Percentiles rank a stretch among this genome's conserved stretches.
These are phyloP conservation scores for Ascochyta clinopodiicola DNA, from an alignment of 2,329 filamentous ascomycete genomes.

Conservation along the genomic window DNA sequence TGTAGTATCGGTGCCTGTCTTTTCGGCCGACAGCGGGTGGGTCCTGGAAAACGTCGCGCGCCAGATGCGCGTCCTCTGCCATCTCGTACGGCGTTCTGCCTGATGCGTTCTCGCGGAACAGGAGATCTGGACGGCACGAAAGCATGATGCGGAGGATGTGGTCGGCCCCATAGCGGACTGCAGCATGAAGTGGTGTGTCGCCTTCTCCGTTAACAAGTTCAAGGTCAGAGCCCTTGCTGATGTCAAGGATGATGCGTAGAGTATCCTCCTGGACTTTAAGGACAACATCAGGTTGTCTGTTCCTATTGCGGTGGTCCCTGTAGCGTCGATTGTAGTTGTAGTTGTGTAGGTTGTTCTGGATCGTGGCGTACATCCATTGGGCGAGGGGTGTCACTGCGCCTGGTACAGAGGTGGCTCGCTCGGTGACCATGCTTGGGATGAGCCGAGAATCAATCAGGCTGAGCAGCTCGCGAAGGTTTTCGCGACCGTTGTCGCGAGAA, in stretches of 20 bases:
- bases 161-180: constrained; percentile 52
- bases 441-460: constrained; percentile 65
- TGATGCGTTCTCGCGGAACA: constrained; percentile 76
- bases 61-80: constrained; percentile 62
- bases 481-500: constrained; percentile 24
- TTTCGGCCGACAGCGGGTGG: constrained; percentile 16
- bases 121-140: constrained; percentile 62
- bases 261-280: neutral
- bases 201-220: constrained; percentile 68
- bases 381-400: constrained; percentile 70
- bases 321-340: neutral
- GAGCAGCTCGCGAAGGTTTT: constrained; percentile 57
- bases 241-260: constrained; percentile 39
- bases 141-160: constrained; percentile 58
- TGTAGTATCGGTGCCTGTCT: neutral
- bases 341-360: neutral
- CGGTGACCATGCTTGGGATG: constrained; percentile 63
- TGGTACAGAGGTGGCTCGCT: constrained; percentile 60
- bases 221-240: constrained; percentile 56
- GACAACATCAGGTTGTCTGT: neutral
- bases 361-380: constrained; percentile 25
- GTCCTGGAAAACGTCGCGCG: constrained; percentile 35
- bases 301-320: neutral
- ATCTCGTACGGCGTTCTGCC: constrained; percentile 76
- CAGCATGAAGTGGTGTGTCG: constrained; percentile 69